Percentiles rank a stretch among this genome's conserved stretches.
These are phyloP conservation scores for Candida qinlingensis DNA, from an alignment of 805 yeast genomes.

Conservation along the genomic window DNA sequence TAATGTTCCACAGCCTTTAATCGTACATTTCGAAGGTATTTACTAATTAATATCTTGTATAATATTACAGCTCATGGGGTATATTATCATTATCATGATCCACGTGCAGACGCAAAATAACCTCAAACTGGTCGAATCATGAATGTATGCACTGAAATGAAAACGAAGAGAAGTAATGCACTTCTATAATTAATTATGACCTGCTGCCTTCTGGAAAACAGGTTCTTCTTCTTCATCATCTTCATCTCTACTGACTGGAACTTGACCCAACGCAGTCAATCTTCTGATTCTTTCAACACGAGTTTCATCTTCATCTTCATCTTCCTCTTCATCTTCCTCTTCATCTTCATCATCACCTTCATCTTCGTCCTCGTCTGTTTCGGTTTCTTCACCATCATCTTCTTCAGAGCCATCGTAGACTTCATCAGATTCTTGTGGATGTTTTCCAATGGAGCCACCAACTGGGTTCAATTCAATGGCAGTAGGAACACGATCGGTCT, in stretches of 20 bases:
- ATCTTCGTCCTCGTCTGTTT: slow-evolving; percentile 19
- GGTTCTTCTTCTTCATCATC: slow-evolving; percentile 44
- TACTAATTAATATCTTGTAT: too few species aligned
- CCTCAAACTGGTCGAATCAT: too few species aligned
- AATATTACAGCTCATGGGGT: too few species aligned
- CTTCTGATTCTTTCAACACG: slow-evolving; percentile 63
- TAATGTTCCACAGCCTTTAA: too few species aligned
- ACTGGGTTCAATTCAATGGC: neutral
- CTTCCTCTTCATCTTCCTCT: slow-evolving; percentile 22
- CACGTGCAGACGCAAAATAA: too few species aligned
- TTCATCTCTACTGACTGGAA: slow-evolving; percentile 33
- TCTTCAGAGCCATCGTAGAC: neutral
- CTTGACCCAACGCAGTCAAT: slow-evolving; percentile 49
- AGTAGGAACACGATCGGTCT: neutral
- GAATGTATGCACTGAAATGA: too few species aligned
- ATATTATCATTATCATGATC: too few species aligned
- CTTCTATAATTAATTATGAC: too few species aligned
- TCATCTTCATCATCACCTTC: slow-evolving; percentile 18
- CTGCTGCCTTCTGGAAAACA: neutral
- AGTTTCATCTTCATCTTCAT: slow-evolving; percentile 40
- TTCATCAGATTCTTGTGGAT: neutral
- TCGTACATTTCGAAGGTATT: too few species aligned
- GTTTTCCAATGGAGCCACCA: neutral
- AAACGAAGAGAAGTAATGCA: too few species aligned
- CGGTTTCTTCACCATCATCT: slow-evolving; percentile 23